phyloP scores from a whole-genome alignment of 495 filamentous ascomycete species.

The Recurvomyces mirabilis region DNA sequence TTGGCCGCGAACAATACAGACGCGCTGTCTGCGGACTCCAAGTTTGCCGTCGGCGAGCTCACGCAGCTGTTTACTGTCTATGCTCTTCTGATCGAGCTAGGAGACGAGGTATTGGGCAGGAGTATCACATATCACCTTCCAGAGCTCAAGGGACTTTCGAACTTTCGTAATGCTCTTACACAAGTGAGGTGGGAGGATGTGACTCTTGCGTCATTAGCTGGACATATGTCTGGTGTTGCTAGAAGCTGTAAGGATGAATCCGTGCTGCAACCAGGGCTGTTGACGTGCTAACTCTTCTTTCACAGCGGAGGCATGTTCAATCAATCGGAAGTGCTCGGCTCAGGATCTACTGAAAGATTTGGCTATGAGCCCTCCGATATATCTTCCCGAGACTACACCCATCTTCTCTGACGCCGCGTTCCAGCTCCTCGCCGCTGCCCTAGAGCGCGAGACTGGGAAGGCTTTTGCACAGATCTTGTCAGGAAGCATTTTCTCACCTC shows the following conservation, averaged over 20 bases:
- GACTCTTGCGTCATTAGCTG: not conserved
- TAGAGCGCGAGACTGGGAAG: constrained; percentile 10
- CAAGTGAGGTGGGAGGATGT: not conserved
- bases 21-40: too few species aligned
- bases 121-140: not conserved
- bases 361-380: not conserved
- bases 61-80: constrained; percentile 1
- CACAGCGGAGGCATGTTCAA: too few species aligned
- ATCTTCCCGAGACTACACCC: constrained; percentile 7
- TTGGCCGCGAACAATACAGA: too few species aligned
- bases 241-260: too few species aligned
- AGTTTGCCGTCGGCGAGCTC: not conserved
- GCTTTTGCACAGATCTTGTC: too few species aligned
- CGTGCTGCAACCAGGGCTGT: too few species aligned
- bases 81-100: not conserved
- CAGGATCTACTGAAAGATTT: too few species aligned
- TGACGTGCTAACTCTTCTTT: too few species aligned
- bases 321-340: too few species aligned
- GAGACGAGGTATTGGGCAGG: not conserved
- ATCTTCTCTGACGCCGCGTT: constrained; percentile 15
- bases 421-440: constrained; percentile 15
- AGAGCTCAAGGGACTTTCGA: not conserved
- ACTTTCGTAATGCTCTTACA: not conserved
- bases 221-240: constrained; percentile 2
- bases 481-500: too few species aligned